Conservation (phyloP, 148 eudicot genomes). For the Vaccinium vitisidaea region DNA sequence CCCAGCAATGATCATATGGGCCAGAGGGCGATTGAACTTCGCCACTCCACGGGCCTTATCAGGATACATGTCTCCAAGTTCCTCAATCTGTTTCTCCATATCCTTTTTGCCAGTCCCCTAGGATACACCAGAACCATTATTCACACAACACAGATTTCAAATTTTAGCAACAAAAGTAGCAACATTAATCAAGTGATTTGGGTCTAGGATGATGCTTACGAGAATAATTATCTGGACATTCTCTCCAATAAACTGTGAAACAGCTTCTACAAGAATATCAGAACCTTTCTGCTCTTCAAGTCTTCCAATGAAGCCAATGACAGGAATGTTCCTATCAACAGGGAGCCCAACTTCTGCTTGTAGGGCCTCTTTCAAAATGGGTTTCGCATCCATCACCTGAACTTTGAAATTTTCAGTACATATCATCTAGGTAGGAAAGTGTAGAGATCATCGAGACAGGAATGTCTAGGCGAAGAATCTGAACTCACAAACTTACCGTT, state of each 20-base stretch:
- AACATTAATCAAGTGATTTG: neutral
- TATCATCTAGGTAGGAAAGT: neutral
- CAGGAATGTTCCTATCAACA: constrained; percentile 63
- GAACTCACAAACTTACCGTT: constrained; percentile 43
- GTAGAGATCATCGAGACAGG: neutral
- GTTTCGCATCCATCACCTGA: constrained; percentile 85
- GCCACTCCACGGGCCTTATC: constrained; percentile 84
- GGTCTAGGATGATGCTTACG: constrained; percentile 42
- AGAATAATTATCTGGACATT: constrained; percentile 80
- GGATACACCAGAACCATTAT: neutral
- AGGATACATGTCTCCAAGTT: constrained; percentile 65
- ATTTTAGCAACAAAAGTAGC: neutral
- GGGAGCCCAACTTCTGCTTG: constrained; percentile 92
- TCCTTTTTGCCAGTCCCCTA: constrained; percentile 92
- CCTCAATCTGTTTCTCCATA: constrained; percentile 71
- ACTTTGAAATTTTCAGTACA: neutral
- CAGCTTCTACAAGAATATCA: constrained; percentile 81
- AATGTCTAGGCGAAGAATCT: neutral
- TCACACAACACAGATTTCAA: neutral
- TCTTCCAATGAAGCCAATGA: constrained; percentile 95
- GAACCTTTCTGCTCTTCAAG: constrained; percentile 98
- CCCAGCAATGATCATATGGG: constrained; percentile 86
- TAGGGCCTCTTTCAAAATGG: constrained; percentile 77
- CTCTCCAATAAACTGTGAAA: constrained; percentile 56
- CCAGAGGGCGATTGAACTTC: constrained; percentile 72